Evolutionary conservation across 306 rosid species (phyloP), one percentile per base, ranked within the genome.

Genomic region (Quercus mongolica): DNA sequence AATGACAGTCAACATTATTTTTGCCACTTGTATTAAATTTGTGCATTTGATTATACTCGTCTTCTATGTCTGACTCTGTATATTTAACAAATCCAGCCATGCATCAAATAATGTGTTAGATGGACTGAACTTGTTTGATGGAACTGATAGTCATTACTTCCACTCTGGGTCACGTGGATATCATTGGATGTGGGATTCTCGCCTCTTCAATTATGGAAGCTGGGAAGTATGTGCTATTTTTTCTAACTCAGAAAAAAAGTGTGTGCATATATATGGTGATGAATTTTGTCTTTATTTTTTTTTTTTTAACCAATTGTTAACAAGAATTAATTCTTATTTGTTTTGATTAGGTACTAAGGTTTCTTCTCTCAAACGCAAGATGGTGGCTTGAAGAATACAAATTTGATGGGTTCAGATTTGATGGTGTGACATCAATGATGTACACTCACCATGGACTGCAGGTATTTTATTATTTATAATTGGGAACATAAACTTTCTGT

Each of bases 151-250:
- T 81, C 99, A 93, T 71, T 96, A 96, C 79, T 96, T 96, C 87
- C 96, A 96, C 89, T 80, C 98, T 82, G 99, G 99, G 55, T 79
- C 98, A 61, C 97, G 96, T 28, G 99, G 99, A 79, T 89, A 96
- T 88, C 99, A 96, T 81, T 96, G 99, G 99, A 90, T 96, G 96
- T 96, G 99, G 99, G 99, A 96, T 76, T 96, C 99, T 88, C 99
- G 99, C 76, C 96, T 96, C 87, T 96, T 96, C 76, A 96, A 96
- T 83, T 96, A 96, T 83, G 99, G 98, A 90, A 93, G 94, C 87
- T 96, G 99, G 99, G 99, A 96, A 92, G 99, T 96, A 89, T 71
- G 93, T 76, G 64, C 69, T 77, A 71, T 81, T 77, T 69, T 70
- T 23, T 21, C 46, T 72, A 52, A 74, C 73, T 69, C 77, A 23